These are phyloP conservation scores for Diaporthe longicolla DNA, from an alignment of 2,329 filamentous ascomycete species.

Conservation along the genomic window DNA sequence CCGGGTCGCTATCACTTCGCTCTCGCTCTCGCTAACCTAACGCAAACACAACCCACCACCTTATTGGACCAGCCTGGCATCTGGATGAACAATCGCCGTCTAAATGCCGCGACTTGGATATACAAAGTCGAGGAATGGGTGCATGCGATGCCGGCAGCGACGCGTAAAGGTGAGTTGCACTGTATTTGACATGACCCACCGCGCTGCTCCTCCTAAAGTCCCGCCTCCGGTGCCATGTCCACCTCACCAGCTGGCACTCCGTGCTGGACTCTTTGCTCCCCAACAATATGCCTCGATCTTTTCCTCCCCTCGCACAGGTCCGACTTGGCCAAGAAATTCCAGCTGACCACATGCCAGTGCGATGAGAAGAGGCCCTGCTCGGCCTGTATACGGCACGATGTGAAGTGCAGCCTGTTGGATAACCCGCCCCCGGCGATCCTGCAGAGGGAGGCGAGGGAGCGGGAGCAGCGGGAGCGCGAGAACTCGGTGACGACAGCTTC, in stretches of 20 bases:
- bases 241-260: neutral
- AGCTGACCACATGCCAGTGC: slow-evolving; percentile 41
- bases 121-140: slow-evolving; percentile 46
- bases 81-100: slow-evolving; percentile 28
- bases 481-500: slow-evolving; percentile 5
- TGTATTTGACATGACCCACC: neutral
- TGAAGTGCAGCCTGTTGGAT: slow-evolving; percentile 44
- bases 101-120: slow-evolving; percentile 46
- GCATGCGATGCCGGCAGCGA: slow-evolving; percentile 44
- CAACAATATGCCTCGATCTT: slow-evolving; percentile 12
- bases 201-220: neutral
- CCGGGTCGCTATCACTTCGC: slow-evolving; percentile 21
- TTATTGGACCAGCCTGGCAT: slow-evolving; percentile 14
- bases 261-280: slow-evolving; percentile 3
- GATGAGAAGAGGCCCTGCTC: slow-evolving; percentile 46
- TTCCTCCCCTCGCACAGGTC: neutral
- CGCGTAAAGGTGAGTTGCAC: slow-evolving; percentile 43
- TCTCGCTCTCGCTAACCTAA: slow-evolving; percentile 41
- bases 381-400: slow-evolving; percentile 44
- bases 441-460: slow-evolving; percentile 23
- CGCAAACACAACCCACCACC: neutral
- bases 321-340: neutral
- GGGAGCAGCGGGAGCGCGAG: slow-evolving; percentile 13
- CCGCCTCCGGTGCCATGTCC: neutral
- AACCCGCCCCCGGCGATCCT: slow-evolving; percentile 27